Evolutionary conservation across 768 basidiomycete species (phyloP), one percentile per base, ranked within the genome.

Genomic region (Mycena indigotica): DNA sequence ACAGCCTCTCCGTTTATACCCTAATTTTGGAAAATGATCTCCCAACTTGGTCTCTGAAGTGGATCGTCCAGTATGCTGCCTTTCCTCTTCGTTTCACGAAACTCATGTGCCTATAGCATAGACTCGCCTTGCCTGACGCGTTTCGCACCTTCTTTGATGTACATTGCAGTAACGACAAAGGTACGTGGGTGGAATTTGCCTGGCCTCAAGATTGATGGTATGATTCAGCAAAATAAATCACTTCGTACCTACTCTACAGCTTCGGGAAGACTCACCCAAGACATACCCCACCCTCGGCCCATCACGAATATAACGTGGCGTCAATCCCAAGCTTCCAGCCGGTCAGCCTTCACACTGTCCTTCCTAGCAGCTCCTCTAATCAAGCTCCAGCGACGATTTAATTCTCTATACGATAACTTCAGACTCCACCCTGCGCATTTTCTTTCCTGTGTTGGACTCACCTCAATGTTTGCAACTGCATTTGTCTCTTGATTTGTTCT

Each of bases 381-480:
- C 23, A 21, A 44, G 41, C 21, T 44, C 3, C 61, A 91, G 91
- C 39, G 86, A 88, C 65, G 89, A 92, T 67, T 76, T 88, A 2
- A 84, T 88, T 53, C 77, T 96, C 3, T 95, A 91, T 69, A 94
- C 93, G 30, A 81, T 91, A 58, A 93, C 95, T 15, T 83, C 85
- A 24, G 91, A 95, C 65, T 84, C 90, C 1, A 88, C 88, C 4
- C 70, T 96, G 30, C 86, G 95, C 23, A 85, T 97, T 66, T 95
- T 92, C 70, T 75, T 91, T 29, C 92, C 95, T 4, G 91, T 97
- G 13, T 74, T 97, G 44, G 95, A 97, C 69, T 84, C 87, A 16
- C 93, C 93, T 13, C 84, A 86, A 60, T 82, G 85, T 67, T 79
- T 97, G 38, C 95, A 96, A 70, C 81, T 97, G 4, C 93, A 94